Evolutionary conservation across 2,329 filamentous ascomycete genomes (phyloP).

Genomic region (Corynespora cassiicola): DNA sequence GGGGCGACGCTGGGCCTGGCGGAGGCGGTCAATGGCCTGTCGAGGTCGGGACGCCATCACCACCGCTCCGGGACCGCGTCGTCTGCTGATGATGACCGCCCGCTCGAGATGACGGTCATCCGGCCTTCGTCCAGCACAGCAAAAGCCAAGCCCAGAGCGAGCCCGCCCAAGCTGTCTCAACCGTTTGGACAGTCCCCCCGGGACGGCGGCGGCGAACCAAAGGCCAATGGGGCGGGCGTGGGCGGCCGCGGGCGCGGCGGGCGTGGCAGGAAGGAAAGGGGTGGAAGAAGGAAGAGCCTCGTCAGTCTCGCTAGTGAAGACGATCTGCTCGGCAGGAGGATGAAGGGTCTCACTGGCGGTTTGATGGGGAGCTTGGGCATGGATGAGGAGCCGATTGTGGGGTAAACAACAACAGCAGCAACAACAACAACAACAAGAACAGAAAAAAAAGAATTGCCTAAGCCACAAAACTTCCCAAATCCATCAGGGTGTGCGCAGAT

Average conservation of each 20-base stretch:
- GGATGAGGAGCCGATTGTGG: too few relatives aligned
- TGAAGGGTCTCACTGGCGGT: slow-evolving; percentile 54
- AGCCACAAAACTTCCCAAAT: too few relatives aligned
- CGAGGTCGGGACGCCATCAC: slow-evolving; percentile 54
- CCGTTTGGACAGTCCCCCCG: not conserved
- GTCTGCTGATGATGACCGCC: slow-evolving; percentile 79
- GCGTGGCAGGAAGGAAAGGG: slow-evolving; percentile 33
- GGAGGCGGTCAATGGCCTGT: slow-evolving; percentile 68
- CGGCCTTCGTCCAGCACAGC: slow-evolving; percentile 5
- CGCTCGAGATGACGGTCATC: slow-evolving; percentile 75
- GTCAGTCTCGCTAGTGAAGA: slow-evolving; percentile 56
- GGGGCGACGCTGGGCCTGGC: slow-evolving; percentile 74
- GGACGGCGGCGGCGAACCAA: not conserved
- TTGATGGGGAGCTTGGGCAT: slow-evolving; percentile 37
- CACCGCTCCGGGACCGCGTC: slow-evolving; percentile 61
- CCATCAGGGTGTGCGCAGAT: too few relatives aligned
- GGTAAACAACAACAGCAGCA: too few relatives aligned
- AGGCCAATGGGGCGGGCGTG: slow-evolving; percentile 6
- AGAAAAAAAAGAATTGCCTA: too few relatives aligned
- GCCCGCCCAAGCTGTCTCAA: slow-evolving; percentile 18
- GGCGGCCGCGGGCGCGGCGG: slow-evolving; percentile 23
- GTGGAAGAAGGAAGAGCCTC: slow-evolving; percentile 47
- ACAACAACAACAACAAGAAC: too few relatives aligned
- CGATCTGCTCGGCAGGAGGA: slow-evolving; percentile 55
- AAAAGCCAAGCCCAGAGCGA: slow-evolving; percentile 25